Base-by-base conservation (phyloP, 345 rosid species). In the Zanthoxylum bungeanum region DNA sequence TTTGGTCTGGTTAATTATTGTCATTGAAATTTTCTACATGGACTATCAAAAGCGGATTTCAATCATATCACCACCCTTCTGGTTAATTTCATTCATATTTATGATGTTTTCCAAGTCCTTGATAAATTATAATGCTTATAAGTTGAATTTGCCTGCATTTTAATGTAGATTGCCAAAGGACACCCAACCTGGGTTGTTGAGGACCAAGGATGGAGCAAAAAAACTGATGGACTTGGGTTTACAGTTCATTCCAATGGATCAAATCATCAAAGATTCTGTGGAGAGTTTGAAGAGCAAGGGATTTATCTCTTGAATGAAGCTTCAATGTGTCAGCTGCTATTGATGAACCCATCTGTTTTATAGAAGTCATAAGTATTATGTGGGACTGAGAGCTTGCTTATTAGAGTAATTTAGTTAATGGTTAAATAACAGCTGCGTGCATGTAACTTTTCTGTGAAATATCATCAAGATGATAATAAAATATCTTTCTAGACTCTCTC, bases 181-280 rank as follows among this genome's bases (percentile, higher is more conserved):
- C 22, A 91, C 97, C 30, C 97, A 91, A 57, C 94, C 96, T 0
- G 96, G 96, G 44, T 64, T 89, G 68, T 75, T 86, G 74, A 86
- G 98, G 82, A 77, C 87, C 30, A 86, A 84, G 83, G 80, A 87
- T 69, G 94, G 85, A 55, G 65, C 86, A 2, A 84, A 85, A 83
- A 91, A 91, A 78, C 85, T 91, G 77, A 86, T 87, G 78, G 94
- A 84, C 21, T 77, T 91, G 84, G 98, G 94, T 3, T 30, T 93
- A 75, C 80, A 88, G 68, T 93, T 91, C 72, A 86, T 83, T 78
- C 80, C 90, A 4, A 85, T 88, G 96, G 98, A 91, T 34, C 89
- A 88, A 66, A 91, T 93, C 67, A 84, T 93, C 82, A 91, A 76
- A 78, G 98, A 93, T 64, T 81, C 87, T 24, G 87, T 91, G 22